A percentile compares a stretch with the other conserved stretches of the same genome.
These are phyloP conservation scores for Clavispora fructus DNA, from an alignment of 805 yeast genomes.

Conservation along the genomic window DNA sequence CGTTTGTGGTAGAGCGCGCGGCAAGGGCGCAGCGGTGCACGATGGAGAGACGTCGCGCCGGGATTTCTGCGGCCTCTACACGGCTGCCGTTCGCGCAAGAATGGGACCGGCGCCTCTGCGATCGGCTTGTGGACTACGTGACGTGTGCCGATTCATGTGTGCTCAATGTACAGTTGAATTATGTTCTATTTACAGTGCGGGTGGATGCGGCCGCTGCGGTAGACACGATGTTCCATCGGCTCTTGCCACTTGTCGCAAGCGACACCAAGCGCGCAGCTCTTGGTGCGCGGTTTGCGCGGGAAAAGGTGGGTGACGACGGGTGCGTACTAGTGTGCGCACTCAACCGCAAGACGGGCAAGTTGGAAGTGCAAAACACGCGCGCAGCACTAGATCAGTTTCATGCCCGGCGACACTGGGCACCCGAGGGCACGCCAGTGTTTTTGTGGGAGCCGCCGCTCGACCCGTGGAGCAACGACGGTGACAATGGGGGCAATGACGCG, in stretches of 20 bases:
- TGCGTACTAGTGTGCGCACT: conserved; percentile 28
- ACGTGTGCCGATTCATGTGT: conserved; percentile 25
- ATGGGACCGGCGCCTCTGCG: conserved; percentile 29
- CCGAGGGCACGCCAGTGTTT: not conserved
- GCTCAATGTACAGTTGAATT: conserved; percentile 34
- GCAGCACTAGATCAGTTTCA: conserved; percentile 12
- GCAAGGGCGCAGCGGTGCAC: not conserved
- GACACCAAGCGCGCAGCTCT: conserved; percentile 1
- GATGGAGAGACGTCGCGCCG: conserved; percentile 1
- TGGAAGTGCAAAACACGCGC: conserved; percentile 31
- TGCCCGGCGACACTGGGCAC: too few species aligned
- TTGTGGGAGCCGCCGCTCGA: not conserved
- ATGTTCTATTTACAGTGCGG: conserved; percentile 28
- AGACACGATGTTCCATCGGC: conserved; percentile 10
- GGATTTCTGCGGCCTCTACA: conserved; percentile 1
- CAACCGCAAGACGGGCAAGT: conserved; percentile 30
- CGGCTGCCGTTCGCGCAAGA: conserved; percentile 18
- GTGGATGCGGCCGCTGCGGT: conserved; percentile 23
- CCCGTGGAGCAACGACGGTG: not conserved
- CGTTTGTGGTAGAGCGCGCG: conserved; percentile 6
- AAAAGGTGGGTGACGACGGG: not conserved
- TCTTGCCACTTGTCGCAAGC: conserved; percentile 2
- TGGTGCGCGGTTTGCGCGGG: conserved; percentile 3
- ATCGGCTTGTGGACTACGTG: conserved; percentile 19
- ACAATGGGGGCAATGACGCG: not conserved